Percentiles rank a stretch among this genome's conserved stretches.
Conservation (phyloP, 495 filamentous ascomycete species). For the Massariosphaeria phaeospora region DNA sequence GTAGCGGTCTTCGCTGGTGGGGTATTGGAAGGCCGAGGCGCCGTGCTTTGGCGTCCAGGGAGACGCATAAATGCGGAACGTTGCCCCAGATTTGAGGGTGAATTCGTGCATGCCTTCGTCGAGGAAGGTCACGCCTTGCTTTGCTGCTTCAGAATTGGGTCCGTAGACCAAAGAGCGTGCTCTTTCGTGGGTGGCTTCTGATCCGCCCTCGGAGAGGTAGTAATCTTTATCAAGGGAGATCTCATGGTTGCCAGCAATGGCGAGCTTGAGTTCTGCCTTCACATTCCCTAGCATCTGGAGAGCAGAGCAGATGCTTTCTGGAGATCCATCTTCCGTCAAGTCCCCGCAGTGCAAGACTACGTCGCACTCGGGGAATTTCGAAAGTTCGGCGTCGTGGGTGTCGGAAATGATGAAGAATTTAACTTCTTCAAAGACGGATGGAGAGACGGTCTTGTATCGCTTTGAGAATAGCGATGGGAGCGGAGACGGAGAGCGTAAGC, state of each 20-base stretch:
- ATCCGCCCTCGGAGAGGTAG: conserved; percentile 16
- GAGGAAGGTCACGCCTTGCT: conserved; percentile 16
- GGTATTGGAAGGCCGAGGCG: conserved; percentile 23
- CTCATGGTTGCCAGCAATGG: conserved; percentile 32
- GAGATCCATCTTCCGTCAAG: conserved; percentile 24
- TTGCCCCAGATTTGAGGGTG: conserved; percentile 18
- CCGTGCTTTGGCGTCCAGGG: conserved; percentile 21
- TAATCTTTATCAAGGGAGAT: conserved; percentile 23
- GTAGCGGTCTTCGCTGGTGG: conserved; percentile 16
- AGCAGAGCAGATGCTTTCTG: background rate
- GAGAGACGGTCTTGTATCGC: background rate
- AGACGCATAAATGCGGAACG: conserved; percentile 21
- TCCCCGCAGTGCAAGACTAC: conserved; percentile 31
- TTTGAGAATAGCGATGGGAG: background rate
- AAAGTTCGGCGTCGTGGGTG: conserved; percentile 15
- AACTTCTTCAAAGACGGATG: background rate
- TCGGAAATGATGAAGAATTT: conserved; percentile 27
- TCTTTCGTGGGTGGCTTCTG: background rate
- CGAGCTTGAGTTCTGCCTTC: conserved; percentile 20
- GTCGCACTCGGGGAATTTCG: conserved; percentile 11
- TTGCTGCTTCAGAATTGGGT: background rate
- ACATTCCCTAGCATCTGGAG: conserved; percentile 4
- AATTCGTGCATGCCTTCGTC: conserved; percentile 27
- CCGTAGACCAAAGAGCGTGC: conserved; percentile 6
- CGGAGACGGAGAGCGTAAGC: background rate